Evolutionary conservation across 768 basidiomycete species (phyloP).

Genomic region (Pholiota molesta): DNA sequence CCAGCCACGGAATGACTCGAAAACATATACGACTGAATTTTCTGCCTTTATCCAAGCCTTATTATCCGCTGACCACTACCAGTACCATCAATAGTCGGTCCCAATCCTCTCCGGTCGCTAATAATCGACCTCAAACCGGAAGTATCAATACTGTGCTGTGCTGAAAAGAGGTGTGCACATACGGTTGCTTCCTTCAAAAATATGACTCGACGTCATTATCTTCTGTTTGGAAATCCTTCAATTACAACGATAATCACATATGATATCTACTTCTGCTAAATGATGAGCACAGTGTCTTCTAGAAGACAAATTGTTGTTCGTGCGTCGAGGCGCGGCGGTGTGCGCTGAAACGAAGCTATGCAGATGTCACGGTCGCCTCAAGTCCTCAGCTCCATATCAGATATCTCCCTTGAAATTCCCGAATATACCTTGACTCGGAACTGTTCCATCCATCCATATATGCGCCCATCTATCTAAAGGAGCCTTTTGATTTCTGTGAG

Average conservation of each 20-base stretch:
- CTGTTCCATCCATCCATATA: constrained; percentile 15
- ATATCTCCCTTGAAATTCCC: constrained; percentile 11
- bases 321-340: background rate
- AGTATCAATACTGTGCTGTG: constrained; percentile 7
- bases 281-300: background rate
- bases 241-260: constrained; percentile 3
- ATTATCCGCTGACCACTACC: constrained; percentile 23
- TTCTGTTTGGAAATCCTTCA: constrained; percentile 4
- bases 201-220: constrained; percentile 7
- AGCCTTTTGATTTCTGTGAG: background rate
- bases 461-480: constrained; percentile 1
- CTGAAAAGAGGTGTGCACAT: background rate
- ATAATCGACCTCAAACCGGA: constrained; percentile 17
- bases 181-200: background rate
- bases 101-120: constrained; percentile 17
- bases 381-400: constrained; percentile 19
- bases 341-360: constrained; percentile 9
- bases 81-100: constrained; percentile 18
- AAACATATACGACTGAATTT: constrained; percentile 20
- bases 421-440: constrained; percentile 10
- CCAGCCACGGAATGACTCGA: constrained; percentile 36
- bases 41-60: constrained; percentile 12
- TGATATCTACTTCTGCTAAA: too few relatives aligned
- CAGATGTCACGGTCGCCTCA: constrained; percentile 6
- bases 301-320: background rate